These are phyloP conservation scores for Hypoxylon sp. DNA, from an alignment of 2,329 filamentous ascomycete genomes.

Conservation along the genomic window DNA sequence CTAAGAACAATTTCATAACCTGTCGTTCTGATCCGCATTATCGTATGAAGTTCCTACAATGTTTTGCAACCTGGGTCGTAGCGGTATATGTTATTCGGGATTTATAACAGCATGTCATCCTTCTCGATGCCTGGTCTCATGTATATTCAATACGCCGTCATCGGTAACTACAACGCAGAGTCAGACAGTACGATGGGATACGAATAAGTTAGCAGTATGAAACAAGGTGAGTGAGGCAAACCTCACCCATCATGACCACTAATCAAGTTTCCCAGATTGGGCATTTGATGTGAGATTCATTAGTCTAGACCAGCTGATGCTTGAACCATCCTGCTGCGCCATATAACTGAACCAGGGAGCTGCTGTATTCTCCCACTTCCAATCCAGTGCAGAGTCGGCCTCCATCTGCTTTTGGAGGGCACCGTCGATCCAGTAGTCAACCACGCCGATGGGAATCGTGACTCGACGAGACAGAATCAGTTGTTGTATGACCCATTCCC, in stretches of 20 bases:
- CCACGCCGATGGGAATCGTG: no score
- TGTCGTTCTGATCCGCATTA: not conserved
- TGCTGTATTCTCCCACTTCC: no score
- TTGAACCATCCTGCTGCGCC: no score
- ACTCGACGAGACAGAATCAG: no score
- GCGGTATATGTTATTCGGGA: not conserved
- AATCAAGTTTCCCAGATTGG: no score
- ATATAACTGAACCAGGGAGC: no score
- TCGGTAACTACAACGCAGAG: not conserved
- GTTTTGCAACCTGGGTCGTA: not conserved
- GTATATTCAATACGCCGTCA: not conserved
- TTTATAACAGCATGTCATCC: not conserved
- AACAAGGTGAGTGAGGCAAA: not conserved
- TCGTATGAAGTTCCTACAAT: not conserved
- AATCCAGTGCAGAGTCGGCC: no score
- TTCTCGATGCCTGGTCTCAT: not conserved
- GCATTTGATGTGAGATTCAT: no score
- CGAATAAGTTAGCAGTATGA: not conserved
- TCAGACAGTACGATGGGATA: not conserved
- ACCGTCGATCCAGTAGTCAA: no score
- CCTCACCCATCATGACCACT: no score
- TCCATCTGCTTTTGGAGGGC: no score
- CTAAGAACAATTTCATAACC: not conserved
- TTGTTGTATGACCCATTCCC: conserved; percentile 14
- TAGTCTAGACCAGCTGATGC: no score